Percentiles rank a stretch among this genome's conserved stretches.
phyloP scores from a whole-genome alignment of 768 basidiomycete genomes.

The Xerocomellus amylosporus region DNA sequence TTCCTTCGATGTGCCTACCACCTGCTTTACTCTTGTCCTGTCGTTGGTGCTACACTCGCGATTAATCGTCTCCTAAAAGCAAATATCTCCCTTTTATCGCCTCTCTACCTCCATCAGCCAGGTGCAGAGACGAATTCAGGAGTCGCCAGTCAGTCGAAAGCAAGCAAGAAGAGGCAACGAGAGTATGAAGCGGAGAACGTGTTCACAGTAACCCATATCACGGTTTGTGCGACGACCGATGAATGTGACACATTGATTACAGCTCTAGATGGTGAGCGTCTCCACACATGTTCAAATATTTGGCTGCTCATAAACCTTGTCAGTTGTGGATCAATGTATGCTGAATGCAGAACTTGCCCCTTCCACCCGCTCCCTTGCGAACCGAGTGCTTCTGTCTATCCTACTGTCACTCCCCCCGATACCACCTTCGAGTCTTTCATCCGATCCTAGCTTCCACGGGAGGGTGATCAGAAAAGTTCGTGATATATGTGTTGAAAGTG shows the following conservation, averaged over 20 bases:
- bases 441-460: constrained; percentile 47
- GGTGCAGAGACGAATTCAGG: constrained; percentile 28
- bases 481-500: constrained; percentile 45
- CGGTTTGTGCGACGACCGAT: constrained; percentile 46
- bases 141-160: constrained; percentile 37
- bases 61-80: constrained; percentile 54
- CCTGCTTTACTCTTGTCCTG: constrained; percentile 43
- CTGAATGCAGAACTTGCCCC: constrained; percentile 49
- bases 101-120: constrained; percentile 43
- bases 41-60: constrained; percentile 46
- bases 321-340: constrained; percentile 52
- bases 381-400: constrained; percentile 56
- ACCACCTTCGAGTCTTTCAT: constrained; percentile 53
- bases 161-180: constrained; percentile 65
- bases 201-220: constrained; percentile 48
- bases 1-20: constrained; percentile 46
- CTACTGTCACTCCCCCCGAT: constrained; percentile 55
- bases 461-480: constrained; percentile 47
- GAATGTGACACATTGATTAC: constrained; percentile 53
- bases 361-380: constrained; percentile 56
- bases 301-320: constrained; percentile 5
- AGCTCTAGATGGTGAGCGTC: constrained; percentile 57
- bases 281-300: background rate
- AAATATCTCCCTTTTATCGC: constrained; percentile 47
- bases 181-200: constrained; percentile 76